Conservation (phyloP, 2,329 filamentous ascomycete genomes). For the Plenodomus tracheiphilus region DNA sequence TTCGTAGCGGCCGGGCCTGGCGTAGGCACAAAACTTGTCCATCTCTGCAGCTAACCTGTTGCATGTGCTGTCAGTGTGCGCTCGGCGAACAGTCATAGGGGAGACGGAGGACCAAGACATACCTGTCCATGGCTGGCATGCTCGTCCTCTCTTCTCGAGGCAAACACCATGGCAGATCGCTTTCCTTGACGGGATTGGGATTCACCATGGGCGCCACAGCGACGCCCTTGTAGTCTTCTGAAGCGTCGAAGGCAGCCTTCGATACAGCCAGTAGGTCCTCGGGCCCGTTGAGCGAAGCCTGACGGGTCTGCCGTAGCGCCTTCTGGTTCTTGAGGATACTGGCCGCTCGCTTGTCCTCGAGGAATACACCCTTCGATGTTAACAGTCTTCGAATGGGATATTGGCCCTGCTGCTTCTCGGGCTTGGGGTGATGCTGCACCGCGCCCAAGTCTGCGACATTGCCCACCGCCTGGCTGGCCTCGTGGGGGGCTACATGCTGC, state of each 20-base stretch:
- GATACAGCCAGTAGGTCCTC: constrained; percentile 9
- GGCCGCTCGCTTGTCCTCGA: background rate
- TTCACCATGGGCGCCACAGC: constrained; percentile 15
- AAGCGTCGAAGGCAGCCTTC: constrained; percentile 10
- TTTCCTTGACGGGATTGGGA: constrained; percentile 6
- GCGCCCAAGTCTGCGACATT: too few species aligned
- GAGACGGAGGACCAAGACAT: background rate
- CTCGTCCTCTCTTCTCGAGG: background rate
- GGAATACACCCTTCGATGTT: constrained; percentile 4
- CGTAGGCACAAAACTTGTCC: constrained; percentile 28
- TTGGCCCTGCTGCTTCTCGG: background rate
- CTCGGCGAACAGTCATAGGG: background rate
- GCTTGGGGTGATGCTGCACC: background rate
- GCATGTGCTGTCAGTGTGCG: background rate
- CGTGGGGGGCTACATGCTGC: background rate
- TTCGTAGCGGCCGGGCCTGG: constrained; percentile 49
- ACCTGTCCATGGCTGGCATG: constrained; percentile 13
- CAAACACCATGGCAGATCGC: constrained; percentile 23
- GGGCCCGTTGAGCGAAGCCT: background rate
- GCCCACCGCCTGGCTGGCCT: background rate
- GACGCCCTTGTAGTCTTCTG: constrained; percentile 21
- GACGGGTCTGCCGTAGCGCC: background rate
- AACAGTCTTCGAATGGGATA: constrained; percentile 1
- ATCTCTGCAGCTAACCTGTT: constrained; percentile 34
- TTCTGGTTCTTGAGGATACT: constrained; percentile 1